Base-by-base conservation (phyloP, 2,329 filamentous ascomycete species). In the Elsinoe arachidis region DNA sequence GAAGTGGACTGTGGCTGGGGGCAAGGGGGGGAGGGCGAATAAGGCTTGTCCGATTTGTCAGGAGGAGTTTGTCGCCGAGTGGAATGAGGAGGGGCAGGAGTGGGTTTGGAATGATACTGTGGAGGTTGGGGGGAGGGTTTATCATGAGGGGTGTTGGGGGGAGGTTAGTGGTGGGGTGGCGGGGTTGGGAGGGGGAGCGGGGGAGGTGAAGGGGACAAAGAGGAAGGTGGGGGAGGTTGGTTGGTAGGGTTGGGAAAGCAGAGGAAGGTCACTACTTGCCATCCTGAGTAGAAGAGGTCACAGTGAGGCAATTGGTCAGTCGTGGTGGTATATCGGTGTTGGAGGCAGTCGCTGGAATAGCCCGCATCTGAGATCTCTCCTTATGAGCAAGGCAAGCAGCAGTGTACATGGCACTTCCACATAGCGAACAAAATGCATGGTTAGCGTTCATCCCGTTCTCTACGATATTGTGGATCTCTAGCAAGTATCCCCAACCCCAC, bases 91-190 rank as follows among this genome's bases (percentile, higher is more conserved):
- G 61, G 88, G 87, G 15, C 90, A 97, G 71, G 92, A 99, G 67
- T 97, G 91, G 81, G 92, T 99, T 39, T 97, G 93, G 88, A 86
- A 90, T 70, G 92, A 99, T 70, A 88, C 92, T 0, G 78, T 88
- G 53, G 81, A 86, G 62, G 82, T 95, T 30, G 88, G 87, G 35
- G 83, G 80, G 57, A 84, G 89, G 61, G 86, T 93, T 14, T 97
- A 90, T 66, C 93, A 99, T 71, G 90, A 86, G 10, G 95, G 85
- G 56, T 99, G 93, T 69, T 89, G 87, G 88, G 33, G 86, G 81
- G 35, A 86, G 83, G 67, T 84, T 59, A 52, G 26, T 55, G 58
- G 51, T 34, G 66, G 67, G 23, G 70, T 69, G 63, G 61, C 68
- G 44, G 70, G 70, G 60, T 68, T 67, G 10, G 69, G 69, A 58